These are phyloP conservation scores for Clarireedia monteithiana DNA, from an alignment of 2,329 filamentous ascomycete species.

Conservation along the genomic window DNA sequence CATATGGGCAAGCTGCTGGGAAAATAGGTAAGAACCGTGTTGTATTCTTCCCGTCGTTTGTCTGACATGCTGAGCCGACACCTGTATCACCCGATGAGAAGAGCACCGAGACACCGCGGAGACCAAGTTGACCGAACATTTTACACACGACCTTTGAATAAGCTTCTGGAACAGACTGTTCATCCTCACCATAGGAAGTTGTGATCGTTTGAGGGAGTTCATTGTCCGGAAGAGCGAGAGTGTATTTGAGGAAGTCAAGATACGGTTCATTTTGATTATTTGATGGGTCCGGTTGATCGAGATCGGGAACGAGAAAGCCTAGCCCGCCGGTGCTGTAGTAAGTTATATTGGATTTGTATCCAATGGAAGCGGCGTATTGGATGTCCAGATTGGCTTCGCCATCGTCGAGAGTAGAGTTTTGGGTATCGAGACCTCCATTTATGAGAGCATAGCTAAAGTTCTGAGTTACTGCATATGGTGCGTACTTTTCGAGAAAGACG, in stretches of 20 bases:
- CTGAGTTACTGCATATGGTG: slow-evolving; percentile 16
- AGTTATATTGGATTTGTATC: slow-evolving; percentile 42
- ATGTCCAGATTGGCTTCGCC: slow-evolving; percentile 34
- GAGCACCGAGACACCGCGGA: slow-evolving; percentile 54
- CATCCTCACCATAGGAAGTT: slow-evolving; percentile 60
- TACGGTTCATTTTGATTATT: slow-evolving; percentile 61
- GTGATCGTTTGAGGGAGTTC: slow-evolving; percentile 53
- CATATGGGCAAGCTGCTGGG: slow-evolving; percentile 58
- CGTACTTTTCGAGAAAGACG: slow-evolving; percentile 15
- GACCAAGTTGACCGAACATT: slow-evolving; percentile 54
- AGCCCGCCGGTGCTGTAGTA: slow-evolving; percentile 50
- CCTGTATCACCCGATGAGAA: slow-evolving; percentile 53
- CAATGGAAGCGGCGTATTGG: slow-evolving; percentile 43
- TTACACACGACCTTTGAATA: slow-evolving; percentile 56
- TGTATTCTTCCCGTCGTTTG: slow-evolving; percentile 50
- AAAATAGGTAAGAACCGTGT: slow-evolving; percentile 53
- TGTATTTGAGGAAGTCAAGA: slow-evolving; percentile 49
- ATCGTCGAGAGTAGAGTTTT: slow-evolving; percentile 33
- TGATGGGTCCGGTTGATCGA: slow-evolving; percentile 34
- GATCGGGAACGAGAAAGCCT: slow-evolving; percentile 33
- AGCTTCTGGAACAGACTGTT: slow-evolving; percentile 53
- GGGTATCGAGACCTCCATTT: slow-evolving; percentile 30
- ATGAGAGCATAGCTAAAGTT: slow-evolving; percentile 24
- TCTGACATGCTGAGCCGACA: slow-evolving; percentile 43
- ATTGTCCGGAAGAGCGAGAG: slow-evolving; percentile 40